Evolutionary conservation across 2,329 filamentous ascomycete species (phyloP).

Genomic region (Blumeriella jaapii): DNA sequence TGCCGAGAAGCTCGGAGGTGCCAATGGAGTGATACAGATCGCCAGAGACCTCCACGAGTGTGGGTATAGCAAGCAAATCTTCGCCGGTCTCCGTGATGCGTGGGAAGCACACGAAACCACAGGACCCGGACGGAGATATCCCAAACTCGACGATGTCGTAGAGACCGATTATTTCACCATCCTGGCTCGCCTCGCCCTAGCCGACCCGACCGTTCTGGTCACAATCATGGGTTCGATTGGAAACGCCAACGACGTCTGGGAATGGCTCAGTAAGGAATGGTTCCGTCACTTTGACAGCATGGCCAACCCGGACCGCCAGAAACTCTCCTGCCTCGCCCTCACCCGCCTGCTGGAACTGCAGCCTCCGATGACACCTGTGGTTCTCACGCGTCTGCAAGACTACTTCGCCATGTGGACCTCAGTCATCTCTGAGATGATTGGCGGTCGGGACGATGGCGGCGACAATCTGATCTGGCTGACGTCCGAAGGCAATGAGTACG

Average conservation of each 20-base stretch:
- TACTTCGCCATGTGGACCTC: slow-evolving; percentile 67
- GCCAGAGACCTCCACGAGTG: slow-evolving; percentile 53
- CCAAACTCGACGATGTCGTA: slow-evolving; percentile 60
- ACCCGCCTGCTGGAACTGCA: slow-evolving; percentile 59
- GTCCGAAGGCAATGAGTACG: slow-evolving; percentile 37
- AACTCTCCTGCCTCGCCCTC: slow-evolving; percentile 61
- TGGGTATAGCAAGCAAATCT: slow-evolving; percentile 50
- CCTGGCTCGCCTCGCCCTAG: slow-evolving; percentile 65
- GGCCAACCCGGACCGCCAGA: slow-evolving; percentile 52
- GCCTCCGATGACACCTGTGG: slow-evolving; percentile 39
- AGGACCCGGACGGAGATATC: slow-evolving; percentile 62
- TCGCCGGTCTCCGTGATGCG: slow-evolving; percentile 55
- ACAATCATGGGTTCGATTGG: slow-evolving; percentile 37
- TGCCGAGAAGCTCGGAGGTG: slow-evolving; percentile 50
- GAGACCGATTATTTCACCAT: slow-evolving; percentile 81
- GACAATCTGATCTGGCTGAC: slow-evolving; percentile 41
- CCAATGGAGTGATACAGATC: slow-evolving; percentile 48
- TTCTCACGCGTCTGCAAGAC: slow-evolving; percentile 54
- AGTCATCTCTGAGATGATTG: slow-evolving; percentile 53
- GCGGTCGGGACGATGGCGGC: slow-evolving; percentile 40
- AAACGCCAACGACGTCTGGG: slow-evolving; percentile 40
- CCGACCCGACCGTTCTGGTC: slow-evolving; percentile 60
- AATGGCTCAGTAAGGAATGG: slow-evolving; percentile 51
- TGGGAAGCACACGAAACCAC: slow-evolving; percentile 70
- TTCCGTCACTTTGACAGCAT: slow-evolving; percentile 59